phyloP scores from a whole-genome alignment of 495 filamentous ascomycete genomes.

The Penicillium soppii region DNA sequence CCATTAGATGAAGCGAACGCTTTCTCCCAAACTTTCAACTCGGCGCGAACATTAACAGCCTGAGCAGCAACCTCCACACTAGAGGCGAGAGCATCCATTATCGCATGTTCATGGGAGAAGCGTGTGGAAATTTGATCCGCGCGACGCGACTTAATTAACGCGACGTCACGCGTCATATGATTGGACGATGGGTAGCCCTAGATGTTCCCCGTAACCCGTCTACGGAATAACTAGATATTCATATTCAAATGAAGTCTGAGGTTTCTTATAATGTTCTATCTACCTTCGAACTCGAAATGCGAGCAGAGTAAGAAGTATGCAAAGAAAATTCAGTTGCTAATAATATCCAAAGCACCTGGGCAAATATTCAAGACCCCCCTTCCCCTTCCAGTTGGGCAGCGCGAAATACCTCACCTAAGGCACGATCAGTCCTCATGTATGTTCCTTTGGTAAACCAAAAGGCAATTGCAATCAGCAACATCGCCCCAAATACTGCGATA shows the following conservation, averaged over 20 bases:
- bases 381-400: background rate
- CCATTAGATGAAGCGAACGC: constrained; percentile 66
- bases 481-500: background rate
- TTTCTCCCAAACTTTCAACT: constrained; percentile 87
- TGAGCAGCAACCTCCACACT: constrained; percentile 27
- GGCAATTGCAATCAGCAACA: background rate
- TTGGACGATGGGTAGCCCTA: background rate
- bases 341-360: no score
- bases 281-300: no score
- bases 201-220: background rate
- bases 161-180: constrained; percentile 16
- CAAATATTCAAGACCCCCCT: no score
- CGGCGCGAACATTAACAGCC: constrained; percentile 54
- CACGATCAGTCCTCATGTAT: background rate
- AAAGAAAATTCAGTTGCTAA: no score
- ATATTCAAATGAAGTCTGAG: no score
- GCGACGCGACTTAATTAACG: constrained; percentile 18
- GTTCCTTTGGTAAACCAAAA: background rate
- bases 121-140: constrained; percentile 14
- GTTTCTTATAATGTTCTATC: no score
- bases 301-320: no score
- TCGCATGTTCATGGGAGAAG: constrained; percentile 19
- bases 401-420: background rate
- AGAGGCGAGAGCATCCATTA: constrained; percentile 28
- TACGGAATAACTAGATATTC: no score